Evolutionary conservation across 1,284 basidiomycete genomes (phyloP), one percentile per base, ranked within the genome.

Genomic region (Termitomyces sp.): DNA sequence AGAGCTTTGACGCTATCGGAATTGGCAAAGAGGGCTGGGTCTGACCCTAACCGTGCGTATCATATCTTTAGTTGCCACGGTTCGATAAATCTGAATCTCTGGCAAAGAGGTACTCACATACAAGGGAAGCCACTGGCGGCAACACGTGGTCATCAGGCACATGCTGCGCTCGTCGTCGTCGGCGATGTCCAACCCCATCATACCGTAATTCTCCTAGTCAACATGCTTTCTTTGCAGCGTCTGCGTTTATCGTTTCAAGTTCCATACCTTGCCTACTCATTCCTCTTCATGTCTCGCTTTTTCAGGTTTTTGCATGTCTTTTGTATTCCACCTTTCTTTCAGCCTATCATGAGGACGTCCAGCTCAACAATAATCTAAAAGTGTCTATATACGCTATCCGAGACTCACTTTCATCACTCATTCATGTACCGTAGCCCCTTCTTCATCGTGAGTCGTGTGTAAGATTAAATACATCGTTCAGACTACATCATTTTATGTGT

Each of bases 1-100:
- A 88, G 72, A 86, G 80, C 67, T 90, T 90, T 59, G 88, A 88
- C 62, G 87, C 83, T 42, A 86, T 87, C 56, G 68, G 74, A n/a
- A 66, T 74, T 42, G 74, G 74, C 47, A 75, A 74, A 55, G 71
- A 75, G 11, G 68, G 70, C 34, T 77, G 75, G 75, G 71, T 76
- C 51, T 75, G 68, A 65, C 50, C 40, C 51, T 75, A 69, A 65
- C 50, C 40, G 71, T 72, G 63, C 61, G 70, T 67, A 49, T 34
- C 52, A 56, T 60, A 66, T 61, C 59, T 63, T 55, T 37, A 53
- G 37, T 59, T 61, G 52, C 59, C 67, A 67, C 73, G 62, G 73
- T 71, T 64, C 64, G 63, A 66, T 71, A 66, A 66, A 59, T 63
- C 68, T 72, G 54, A 72, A 62, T 61, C 53, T 61, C 55, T 54